A percentile compares a stretch with the other conserved stretches of the same genome.
These are phyloP conservation scores for Kwoniella dejecticola DNA, from an alignment of 768 basidiomycete species.

Conservation along the genomic window DNA sequence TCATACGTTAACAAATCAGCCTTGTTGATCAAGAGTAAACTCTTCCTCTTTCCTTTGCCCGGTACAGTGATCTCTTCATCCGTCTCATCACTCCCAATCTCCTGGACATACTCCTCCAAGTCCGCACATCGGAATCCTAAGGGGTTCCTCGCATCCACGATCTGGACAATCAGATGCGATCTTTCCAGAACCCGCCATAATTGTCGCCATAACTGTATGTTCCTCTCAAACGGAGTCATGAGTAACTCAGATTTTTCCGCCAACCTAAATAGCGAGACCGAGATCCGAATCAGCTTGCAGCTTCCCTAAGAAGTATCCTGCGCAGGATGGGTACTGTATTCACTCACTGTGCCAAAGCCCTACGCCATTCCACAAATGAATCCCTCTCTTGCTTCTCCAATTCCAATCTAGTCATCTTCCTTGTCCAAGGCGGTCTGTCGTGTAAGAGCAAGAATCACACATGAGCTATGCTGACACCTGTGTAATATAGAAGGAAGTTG, in stretches of 20 bases:
- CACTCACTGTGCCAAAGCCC: constrained; percentile 84
- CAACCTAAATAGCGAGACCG: constrained; percentile 61
- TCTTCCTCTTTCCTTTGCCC: constrained; percentile 72
- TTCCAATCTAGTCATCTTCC: constrained; percentile 71
- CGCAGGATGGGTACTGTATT: too few relatives aligned
- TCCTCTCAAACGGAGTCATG: constrained; percentile 95
- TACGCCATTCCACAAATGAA: constrained; percentile 88
- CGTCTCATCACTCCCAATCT: constrained; percentile 55
- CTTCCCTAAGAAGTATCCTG: not conserved
- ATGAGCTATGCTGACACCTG: too few relatives aligned
- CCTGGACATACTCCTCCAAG: constrained; percentile 81
- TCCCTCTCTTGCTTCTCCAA: constrained; percentile 87
- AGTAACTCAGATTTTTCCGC: constrained; percentile 85
- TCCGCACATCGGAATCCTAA: constrained; percentile 91
- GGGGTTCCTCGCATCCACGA: constrained; percentile 96
- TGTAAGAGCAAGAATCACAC: not conserved
- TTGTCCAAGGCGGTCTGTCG: constrained; percentile 78
- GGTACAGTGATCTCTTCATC: constrained; percentile 71
- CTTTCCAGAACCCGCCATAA: constrained; percentile 96
- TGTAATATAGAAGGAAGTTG: not conserved
- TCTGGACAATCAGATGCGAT: constrained; percentile 93
- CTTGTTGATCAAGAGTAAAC: constrained; percentile 89
- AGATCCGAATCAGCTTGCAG: not conserved
- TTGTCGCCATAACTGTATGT: constrained; percentile 97
- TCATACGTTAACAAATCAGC: constrained; percentile 82